Percentiles rank a stretch among this genome's conserved stretches.
Conservation (phyloP, 805 yeast species). For the Candida adriatica region DNA sequence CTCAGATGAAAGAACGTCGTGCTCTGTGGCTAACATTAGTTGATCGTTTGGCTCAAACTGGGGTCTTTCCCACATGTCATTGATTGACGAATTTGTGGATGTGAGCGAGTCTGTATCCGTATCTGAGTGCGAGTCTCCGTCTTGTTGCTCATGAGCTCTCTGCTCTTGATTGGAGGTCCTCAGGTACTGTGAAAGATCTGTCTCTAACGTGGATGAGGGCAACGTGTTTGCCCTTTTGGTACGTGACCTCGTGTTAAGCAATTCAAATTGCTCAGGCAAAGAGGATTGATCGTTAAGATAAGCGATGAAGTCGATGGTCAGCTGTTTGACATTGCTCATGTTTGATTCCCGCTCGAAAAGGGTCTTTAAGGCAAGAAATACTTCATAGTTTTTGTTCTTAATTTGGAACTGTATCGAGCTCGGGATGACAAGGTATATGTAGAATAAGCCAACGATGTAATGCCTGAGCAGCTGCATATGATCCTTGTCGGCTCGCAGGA, state of each 20-base stretch:
- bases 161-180: conserved; percentile 1
- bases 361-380: conserved; percentile 30
- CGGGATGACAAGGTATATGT: conserved; percentile 32
- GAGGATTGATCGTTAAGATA: conserved; percentile 19
- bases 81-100: conserved; percentile 17
- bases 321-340: conserved; percentile 33
- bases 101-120: conserved; percentile 4
- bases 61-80: conserved; percentile 33
- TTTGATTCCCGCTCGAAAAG: conserved; percentile 30
- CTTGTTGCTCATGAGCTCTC: conserved; percentile 2
- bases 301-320: conserved; percentile 28
- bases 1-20: conserved; percentile 15
- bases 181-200: conserved; percentile 11
- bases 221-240: conserved; percentile 29
- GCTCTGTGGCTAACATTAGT: conserved; percentile 26
- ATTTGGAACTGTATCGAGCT: conserved; percentile 34
- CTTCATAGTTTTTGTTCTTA: conserved; percentile 31
- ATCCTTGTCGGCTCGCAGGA: conserved; percentile 11
- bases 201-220: conserved; percentile 15
- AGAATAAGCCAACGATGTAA: conserved; percentile 31
- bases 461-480: conserved; percentile 26
- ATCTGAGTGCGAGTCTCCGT: background rate
- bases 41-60: conserved; percentile 33
- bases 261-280: conserved; percentile 2
- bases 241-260: conserved; percentile 2